Evolutionary conservation across 495 filamentous ascomycete genomes (phyloP), one percentile per base, ranked within the genome.

Genomic region (Podospora anserina): DNA sequence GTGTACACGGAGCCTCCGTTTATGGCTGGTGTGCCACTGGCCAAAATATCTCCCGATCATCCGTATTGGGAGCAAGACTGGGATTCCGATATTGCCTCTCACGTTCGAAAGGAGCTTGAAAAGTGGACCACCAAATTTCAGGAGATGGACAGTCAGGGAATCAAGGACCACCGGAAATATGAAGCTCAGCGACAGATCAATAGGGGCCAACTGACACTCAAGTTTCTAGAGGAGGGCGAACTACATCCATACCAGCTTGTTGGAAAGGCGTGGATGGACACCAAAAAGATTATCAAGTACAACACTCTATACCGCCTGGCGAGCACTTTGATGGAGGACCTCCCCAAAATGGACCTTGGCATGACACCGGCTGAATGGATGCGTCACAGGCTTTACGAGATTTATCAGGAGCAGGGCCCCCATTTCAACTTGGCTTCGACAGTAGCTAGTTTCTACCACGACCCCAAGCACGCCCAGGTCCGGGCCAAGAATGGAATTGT

Each of bases 191-290:
- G 82, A 0, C 82, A 85, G 68, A 73, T 82, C 44, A 83, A 85
- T 61, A 70, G 82, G 34, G 82, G 82, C 59, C 76, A 78, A 13
- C 54, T 78, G 5, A 77, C 83, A 11, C 70, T 84, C 30, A 72
- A 77, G 63, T 85, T 82, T 63, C 72, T 85, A 4, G 57, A 73
- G 15, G 74, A 79, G 2, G 82, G 78, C 16, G 70, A 77, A n/a
- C 76, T 83, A 55, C 81, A 83, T 64, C 82, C 82, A 3, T 83
- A 82, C 71, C 82, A 85, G 68, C 77, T 85, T 19, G 74, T 83
- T 16, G 77, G 68, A 39, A 83, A 83, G 68, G 67, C 75, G 9
- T 80, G 74, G 69, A 72, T 84, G 68, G 78, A 70, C 63, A 76
- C 28, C 61, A 39, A 76, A 61, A 71, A 72, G 5, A 75, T 83